Evolutionary conservation across 257 asterid species (phyloP).

Genomic region (Scutellaria galericulata): DNA sequence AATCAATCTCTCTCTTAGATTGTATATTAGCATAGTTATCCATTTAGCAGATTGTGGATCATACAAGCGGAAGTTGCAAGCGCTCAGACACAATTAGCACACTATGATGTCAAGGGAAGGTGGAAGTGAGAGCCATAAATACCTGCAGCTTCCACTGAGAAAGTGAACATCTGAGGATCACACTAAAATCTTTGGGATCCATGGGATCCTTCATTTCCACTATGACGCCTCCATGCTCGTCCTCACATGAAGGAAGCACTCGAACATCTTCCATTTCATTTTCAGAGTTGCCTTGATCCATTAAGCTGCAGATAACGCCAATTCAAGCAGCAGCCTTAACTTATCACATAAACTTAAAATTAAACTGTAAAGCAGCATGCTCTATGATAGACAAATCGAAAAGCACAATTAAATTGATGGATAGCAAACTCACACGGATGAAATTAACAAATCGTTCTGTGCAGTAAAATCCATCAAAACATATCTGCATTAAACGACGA

Average conservation of each 20-base stretch:
- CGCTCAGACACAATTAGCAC: too few species aligned
- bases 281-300: constrained; percentile 49
- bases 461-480: not conserved
- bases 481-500: not conserved
- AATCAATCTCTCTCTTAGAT: not conserved
- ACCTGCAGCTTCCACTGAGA: constrained; percentile 74
- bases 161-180: constrained; percentile 56
- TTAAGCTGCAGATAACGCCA: constrained; percentile 37
- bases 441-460: not conserved
- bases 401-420: not conserved
- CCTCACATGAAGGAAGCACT: constrained; percentile 58
- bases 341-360: not conserved
- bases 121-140: not conserved
- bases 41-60: constrained; percentile 8
- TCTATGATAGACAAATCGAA: not conserved
- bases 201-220: constrained; percentile 64
- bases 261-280: constrained; percentile 37
- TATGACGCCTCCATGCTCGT: constrained; percentile 67
- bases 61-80: not conserved
- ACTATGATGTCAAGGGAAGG: too few species aligned
- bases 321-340: constrained; percentile 19
- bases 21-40: not conserved
- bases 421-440: not conserved
- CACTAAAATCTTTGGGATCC: constrained; percentile 51
- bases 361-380: not conserved